phyloP scores from a whole-genome alignment of 176 grass and related monocot species.

The Avena atlantica region DNA sequence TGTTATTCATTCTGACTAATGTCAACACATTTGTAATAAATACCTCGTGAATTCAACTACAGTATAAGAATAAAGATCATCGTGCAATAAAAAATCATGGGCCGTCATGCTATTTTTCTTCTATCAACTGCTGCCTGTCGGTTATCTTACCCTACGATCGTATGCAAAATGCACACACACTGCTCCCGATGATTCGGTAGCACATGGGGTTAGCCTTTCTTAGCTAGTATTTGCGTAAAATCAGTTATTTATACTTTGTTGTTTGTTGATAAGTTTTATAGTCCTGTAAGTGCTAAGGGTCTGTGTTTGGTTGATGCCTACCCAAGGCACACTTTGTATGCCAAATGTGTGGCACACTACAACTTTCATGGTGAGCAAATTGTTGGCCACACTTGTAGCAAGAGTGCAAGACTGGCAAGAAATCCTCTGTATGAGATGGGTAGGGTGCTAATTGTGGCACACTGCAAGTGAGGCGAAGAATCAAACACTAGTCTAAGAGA shows the following conservation, averaged over 20 bases:
- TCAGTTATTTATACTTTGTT: slow-evolving; percentile 2
- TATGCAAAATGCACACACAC: not conserved
- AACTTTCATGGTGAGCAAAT: too few species aligned
- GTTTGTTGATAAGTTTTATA: slow-evolving; percentile 22
- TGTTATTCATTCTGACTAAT: not conserved
- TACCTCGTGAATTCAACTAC: slow-evolving; percentile 11
- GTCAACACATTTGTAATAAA: slow-evolving; percentile 20
- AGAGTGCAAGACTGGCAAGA: too few species aligned
- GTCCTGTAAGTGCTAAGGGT: slow-evolving; percentile 4
- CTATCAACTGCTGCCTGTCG: not conserved
- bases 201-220: slow-evolving; percentile 18
- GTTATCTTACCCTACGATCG: not conserved
- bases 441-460: too few species aligned
- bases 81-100: not conserved
- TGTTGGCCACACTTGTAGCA: too few species aligned
- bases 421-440: too few species aligned
- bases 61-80: slow-evolving; percentile 26
- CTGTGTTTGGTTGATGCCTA: too few species aligned
- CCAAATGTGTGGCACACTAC: too few species aligned
- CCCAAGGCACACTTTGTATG: too few species aligned
- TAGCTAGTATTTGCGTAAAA: slow-evolving; percentile 4
- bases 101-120: not conserved
- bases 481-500: too few species aligned
- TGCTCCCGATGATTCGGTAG: not conserved
- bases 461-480: too few species aligned